Base-by-base conservation (phyloP, 2,329 filamentous ascomycete species). In the Colletotrichum sp. region DNA sequence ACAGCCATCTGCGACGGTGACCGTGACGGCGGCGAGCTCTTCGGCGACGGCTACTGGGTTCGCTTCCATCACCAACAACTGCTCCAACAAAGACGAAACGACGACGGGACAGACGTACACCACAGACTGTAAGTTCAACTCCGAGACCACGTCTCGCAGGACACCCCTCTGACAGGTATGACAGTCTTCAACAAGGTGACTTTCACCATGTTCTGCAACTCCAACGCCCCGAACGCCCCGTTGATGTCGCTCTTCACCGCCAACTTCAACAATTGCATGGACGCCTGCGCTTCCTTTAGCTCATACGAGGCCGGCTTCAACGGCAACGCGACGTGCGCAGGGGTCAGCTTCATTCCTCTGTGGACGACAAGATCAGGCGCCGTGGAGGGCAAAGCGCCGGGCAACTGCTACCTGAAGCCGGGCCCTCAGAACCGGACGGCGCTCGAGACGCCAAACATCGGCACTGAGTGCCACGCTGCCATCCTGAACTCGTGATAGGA, bases 381-480 rank as follows among this genome's bases (percentile, higher is more conserved):
- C 7, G 57, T 78, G 1, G 63, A 70, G 1, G 83, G 82, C n/a
- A 74, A 70, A 4, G 85, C 86, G 16, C 85, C 85, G 1, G 86
- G 87, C 10, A 88, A 88, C 75, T 88, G 86, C 71, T 88, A 87
- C 75, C 81, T 88, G 24, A 88, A 88, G 78, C 83, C 84, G 1
- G 84, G 83, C 0, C 83, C 83, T 9, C 83, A 85, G 78, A 83
- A 81, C 66, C 57, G 77, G 34, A 78, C 79, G 1, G 78, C 61
- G 0, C 78, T 87, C 67, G 75, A 76, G 10, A 78, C 75, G 14
- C 82, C 83, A 2, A 83, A 82, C 48, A 83, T 83, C 73, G 83
- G 83, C 3, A 81, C 81, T 7, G 81, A 84, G 13, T 82, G 82
- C 24, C 85, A 87, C 68, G 83, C 84, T 1, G 86, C 82, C 9